phyloP scores from a whole-genome alignment of 495 filamentous ascomycete genomes.

The Penicillium tannophilum region DNA sequence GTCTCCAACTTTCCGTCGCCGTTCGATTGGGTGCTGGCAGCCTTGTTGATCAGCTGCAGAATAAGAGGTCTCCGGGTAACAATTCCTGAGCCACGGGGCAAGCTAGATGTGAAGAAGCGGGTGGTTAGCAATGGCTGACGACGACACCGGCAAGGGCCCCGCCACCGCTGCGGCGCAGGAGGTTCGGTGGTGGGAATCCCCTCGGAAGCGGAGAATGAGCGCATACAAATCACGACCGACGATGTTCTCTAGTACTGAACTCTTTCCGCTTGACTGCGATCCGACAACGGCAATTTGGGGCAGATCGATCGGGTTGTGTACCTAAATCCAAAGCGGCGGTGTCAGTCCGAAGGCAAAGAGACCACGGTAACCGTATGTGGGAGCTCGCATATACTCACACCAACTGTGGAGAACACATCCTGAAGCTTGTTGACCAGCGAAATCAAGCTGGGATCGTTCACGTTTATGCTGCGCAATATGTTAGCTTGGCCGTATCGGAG shows the following conservation, averaged over 20 bases:
- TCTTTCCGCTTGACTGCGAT: slow-evolving; percentile 99
- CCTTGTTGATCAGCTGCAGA: slow-evolving; percentile 95
- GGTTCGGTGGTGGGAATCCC: not conserved
- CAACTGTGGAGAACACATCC: slow-evolving; percentile 98
- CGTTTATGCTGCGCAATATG: slow-evolving; percentile 63
- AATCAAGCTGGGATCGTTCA: slow-evolving; percentile 78
- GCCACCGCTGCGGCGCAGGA: slow-evolving; percentile 16
- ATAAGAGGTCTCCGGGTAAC: slow-evolving; percentile 95
- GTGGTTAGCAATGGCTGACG: slow-evolving; percentile 31
- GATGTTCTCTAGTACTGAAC: slow-evolving; percentile 99
- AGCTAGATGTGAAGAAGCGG: slow-evolving; percentile 52
- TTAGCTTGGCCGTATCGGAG: slow-evolving; percentile 36
- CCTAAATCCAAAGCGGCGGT: slow-evolving; percentile 51
- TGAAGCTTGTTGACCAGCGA: slow-evolving; percentile 99
- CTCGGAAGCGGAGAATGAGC: not conserved
- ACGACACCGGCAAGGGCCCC: slow-evolving; percentile 16
- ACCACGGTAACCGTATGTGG: slow-evolving; percentile 12
- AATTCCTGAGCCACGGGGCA: slow-evolving; percentile 97
- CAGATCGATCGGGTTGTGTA: slow-evolving; percentile 97
- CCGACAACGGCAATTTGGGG: slow-evolving; percentile 99
- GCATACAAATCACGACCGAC: slow-evolving; percentile 97
- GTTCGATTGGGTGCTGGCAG: slow-evolving; percentile 65
- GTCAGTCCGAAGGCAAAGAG: slow-evolving; percentile 29
- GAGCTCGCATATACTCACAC: slow-evolving; percentile 61
- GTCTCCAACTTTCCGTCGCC: slow-evolving; percentile 69